phyloP scores from a whole-genome alignment of 805 yeast genomes.

The Yarrowia bubula region DNA sequence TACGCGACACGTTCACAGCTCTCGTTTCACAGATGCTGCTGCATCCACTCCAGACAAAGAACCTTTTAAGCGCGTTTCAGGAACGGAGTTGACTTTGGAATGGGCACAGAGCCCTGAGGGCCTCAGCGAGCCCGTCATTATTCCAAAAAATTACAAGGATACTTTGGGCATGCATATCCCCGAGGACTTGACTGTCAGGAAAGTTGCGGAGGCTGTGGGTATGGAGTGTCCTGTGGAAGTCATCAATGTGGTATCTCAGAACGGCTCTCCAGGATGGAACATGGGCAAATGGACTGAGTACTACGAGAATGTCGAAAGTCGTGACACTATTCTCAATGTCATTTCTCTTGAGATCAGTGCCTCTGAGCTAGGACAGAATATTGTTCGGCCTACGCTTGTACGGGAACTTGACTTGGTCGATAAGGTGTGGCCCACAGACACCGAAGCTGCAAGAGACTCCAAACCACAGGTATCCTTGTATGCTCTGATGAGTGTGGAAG shows the following conservation, averaged over 20 bases:
- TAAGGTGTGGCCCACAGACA: conserved; percentile 53
- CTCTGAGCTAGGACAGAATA: conserved; percentile 48
- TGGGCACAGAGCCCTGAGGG: conserved; percentile 40
- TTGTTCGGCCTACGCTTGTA: conserved; percentile 67
- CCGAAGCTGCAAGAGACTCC: conserved; percentile 27
- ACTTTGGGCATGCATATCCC: conserved; percentile 58
- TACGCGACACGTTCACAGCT: conserved; percentile 34
- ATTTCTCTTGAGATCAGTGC: conserved; percentile 76
- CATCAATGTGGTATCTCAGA: conserved; percentile 86
- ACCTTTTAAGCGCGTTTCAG: conserved; percentile 10
- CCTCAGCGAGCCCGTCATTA: conserved; percentile 47
- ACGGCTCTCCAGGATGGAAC: conserved; percentile 58
- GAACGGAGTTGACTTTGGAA: conserved; percentile 40
- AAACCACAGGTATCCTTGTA: conserved; percentile 56
- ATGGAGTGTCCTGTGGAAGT: conserved; percentile 66
- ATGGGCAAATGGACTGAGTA: conserved; percentile 74
- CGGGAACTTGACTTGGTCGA: conserved; percentile 65
- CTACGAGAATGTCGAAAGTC: conserved; percentile 46
- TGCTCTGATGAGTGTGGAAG: conserved; percentile 78
- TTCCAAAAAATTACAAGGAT: conserved; percentile 40
- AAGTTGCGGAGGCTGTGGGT: conserved; percentile 61
- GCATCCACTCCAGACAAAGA: neutral
- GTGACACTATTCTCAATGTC: conserved; percentile 72
- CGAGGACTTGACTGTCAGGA: conserved; percentile 50
- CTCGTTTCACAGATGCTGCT: conserved; percentile 34